These are phyloP conservation scores for Cardamine chenopodiifolia DNA, from an alignment of 345 rosid species.

Conservation along the genomic window DNA sequence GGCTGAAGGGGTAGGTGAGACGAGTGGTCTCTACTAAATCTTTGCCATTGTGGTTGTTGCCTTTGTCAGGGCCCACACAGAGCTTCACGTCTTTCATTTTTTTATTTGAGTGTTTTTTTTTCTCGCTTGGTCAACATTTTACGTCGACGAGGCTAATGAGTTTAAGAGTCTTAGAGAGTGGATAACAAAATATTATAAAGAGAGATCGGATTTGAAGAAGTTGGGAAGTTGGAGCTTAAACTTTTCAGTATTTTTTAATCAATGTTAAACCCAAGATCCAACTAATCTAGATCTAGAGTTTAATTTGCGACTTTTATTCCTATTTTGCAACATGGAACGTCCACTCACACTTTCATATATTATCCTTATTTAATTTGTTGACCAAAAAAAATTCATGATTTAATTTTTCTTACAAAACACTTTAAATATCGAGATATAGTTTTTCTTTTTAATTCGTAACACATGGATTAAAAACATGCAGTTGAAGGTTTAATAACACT, in stretches of 20 bases:
- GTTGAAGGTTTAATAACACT: too few species aligned
- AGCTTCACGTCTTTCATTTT: neutral
- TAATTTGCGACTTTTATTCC: neutral
- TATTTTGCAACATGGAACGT: neutral
- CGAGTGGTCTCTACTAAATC: conserved; percentile 37
- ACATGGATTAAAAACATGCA: neutral
- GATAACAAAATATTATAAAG: neutral
- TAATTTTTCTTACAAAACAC: too few species aligned
- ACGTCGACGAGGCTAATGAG: conserved; percentile 6
- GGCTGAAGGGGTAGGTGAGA: conserved; percentile 36
- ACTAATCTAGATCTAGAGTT: neutral
- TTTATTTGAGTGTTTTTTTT: neutral
- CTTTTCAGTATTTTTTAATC: neutral
- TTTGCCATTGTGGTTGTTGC: conserved; percentile 41
- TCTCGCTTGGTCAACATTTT: conserved; percentile 5
- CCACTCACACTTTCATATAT: neutral
- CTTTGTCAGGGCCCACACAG: neutral
- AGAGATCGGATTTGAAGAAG: neutral
- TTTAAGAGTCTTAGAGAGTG: neutral
- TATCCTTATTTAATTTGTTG: too few species aligned
- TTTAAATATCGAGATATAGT: neutral
- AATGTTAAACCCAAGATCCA: neutral
- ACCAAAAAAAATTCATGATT: too few species aligned
- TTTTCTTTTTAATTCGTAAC: neutral
- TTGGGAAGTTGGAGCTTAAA: too few species aligned